Evolutionary conservation across 108 stramenopile species (phyloP), one percentile per base, ranked within the genome.

Genomic region (Fragilaria crotonensis): DNA sequence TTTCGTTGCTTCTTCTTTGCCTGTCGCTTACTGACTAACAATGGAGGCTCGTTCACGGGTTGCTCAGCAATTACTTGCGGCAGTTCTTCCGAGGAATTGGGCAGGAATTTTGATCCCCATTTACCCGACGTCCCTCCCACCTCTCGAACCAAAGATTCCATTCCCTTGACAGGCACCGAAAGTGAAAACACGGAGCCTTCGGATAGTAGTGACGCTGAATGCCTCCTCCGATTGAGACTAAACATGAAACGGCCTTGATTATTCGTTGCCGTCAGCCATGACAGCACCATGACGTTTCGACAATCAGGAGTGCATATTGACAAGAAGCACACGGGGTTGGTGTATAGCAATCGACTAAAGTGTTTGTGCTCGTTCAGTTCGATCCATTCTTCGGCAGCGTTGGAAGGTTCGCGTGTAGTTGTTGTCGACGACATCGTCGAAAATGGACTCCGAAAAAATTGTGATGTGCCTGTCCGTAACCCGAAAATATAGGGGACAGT

Each of bases 261-360:
- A 33, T 88, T 80, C 25, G 74, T 82, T 4, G 86, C 67, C 47
- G 86, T 84, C n/a, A 88, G 59, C 86, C 86, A 88, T 7, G 83
- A 82, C 11, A 84, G 45, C 14, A 78, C 67, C 82, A 84, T 84
- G 26, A 80, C 86, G 59, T 87, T 87, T 26, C 48, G 30, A 41
- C 36, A 7, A 7, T 26, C 23, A n/a, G 7, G 53, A 5, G 4
- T 30, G 5, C 9, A 29, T 9, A 75, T 78, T n/a, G 71, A 69
- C 4, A 86, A 52, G 52, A 86, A 78, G 54, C 80, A 82, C 11
- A 86, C 84, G 20, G 84, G 84, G 65, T 82, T 86, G 30, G 84
- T 54, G 55, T 80, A 86, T 32, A 86, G 53, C 26, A 86, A 36
- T 59, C 84, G 68, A 60, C 77, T 79, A 33, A 80, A 75, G 25